Percentiles rank a stretch among this genome's conserved stretches.
Evolutionary conservation across 2,329 filamentous ascomycete species (phyloP).

Genomic region (Diaporthe nobilis): DNA sequence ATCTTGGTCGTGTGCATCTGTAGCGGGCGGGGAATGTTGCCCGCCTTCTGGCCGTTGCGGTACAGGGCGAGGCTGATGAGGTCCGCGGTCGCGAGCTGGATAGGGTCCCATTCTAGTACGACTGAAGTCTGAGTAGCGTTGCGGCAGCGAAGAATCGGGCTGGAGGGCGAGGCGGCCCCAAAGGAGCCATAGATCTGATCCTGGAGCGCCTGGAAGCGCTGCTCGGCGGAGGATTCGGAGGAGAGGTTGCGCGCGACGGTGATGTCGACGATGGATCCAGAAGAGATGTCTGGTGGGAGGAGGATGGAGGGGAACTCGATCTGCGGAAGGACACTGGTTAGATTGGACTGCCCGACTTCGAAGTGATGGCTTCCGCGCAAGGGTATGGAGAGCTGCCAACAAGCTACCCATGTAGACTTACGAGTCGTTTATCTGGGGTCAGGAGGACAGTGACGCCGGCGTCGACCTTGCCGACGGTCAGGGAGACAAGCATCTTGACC

Average conservation of each 20-base stretch:
- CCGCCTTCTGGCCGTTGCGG: slow-evolving; percentile 96
- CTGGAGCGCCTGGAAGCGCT: slow-evolving; percentile 87
- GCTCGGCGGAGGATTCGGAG: slow-evolving; percentile 82
- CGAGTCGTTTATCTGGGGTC: slow-evolving; percentile 96
- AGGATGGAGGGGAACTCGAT: slow-evolving; percentile 99
- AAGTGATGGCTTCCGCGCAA: slow-evolving; percentile 1
- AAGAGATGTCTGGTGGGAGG: slow-evolving; percentile 93
- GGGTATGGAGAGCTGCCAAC: not conserved
- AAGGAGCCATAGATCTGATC: slow-evolving; percentile 89
- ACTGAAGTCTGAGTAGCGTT: slow-evolving; percentile 99
- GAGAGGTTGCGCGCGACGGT: slow-evolving; percentile 88
- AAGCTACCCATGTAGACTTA: slow-evolving; percentile 61
- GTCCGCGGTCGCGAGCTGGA: slow-evolving; percentile 92
- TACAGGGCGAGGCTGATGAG: slow-evolving; percentile 91
- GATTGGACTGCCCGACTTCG: slow-evolving; percentile 34
- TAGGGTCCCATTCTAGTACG: slow-evolving; percentile 97
- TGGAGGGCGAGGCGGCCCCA: slow-evolving; percentile 81
- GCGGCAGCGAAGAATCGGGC: slow-evolving; percentile 88
- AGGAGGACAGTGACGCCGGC: slow-evolving; percentile 97
- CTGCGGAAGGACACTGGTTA: slow-evolving; percentile 61
- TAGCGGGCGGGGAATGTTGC: slow-evolving; percentile 88
- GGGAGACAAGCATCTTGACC: slow-evolving; percentile 87
- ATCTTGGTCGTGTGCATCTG: slow-evolving; percentile 98
- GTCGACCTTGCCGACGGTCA: slow-evolving; percentile 99
- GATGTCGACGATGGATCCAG: slow-evolving; percentile 98